phyloP scores from a whole-genome alignment of 805 yeast genomes.

The Teunomyces funiuensis region DNA sequence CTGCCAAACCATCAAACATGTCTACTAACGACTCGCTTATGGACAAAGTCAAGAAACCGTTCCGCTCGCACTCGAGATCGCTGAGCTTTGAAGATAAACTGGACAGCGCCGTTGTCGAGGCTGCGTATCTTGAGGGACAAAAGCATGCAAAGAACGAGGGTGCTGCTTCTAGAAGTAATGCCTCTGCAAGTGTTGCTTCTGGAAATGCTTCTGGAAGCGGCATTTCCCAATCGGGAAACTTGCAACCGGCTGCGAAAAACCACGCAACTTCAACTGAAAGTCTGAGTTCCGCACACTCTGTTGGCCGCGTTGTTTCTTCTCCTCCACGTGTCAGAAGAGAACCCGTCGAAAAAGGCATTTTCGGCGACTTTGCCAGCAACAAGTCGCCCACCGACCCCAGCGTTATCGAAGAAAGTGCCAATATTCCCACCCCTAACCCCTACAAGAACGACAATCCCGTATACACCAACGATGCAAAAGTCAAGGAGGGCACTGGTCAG shows the following conservation, averaged over 20 bases:
- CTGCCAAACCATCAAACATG: too few species aligned
- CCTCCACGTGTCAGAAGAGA: slow-evolving; percentile 30
- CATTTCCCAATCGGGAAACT: neutral
- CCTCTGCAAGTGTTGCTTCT: too few species aligned
- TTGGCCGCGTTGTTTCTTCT: slow-evolving; percentile 27
- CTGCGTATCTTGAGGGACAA: slow-evolving; percentile 22
- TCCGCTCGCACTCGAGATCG: slow-evolving; percentile 14
- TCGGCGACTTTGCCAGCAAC: slow-evolving; percentile 36
- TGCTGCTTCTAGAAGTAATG: too few species aligned
- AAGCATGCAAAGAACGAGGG: slow-evolving; percentile 1
- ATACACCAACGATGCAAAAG: slow-evolving; percentile 31
- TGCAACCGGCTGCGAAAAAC: neutral
- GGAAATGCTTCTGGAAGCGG: too few species aligned
- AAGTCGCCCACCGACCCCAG: slow-evolving; percentile 30
- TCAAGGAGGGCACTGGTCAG: slow-evolving; percentile 28
- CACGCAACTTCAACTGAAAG: neutral
- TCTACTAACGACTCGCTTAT: slow-evolving; percentile 19
- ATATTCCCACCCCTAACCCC: slow-evolving; percentile 8
- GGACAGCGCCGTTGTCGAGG: slow-evolving; percentile 11
- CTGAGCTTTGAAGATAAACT: too few species aligned
- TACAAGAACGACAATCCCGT: slow-evolving; percentile 23
- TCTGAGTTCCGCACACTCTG: neutral
- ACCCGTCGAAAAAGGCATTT: slow-evolving; percentile 28
- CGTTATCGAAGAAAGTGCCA: slow-evolving; percentile 10
- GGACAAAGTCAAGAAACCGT: slow-evolving; percentile 23